Base-by-base conservation (phyloP, 306 rosid species). In the Astragalus membranaceus region DNA sequence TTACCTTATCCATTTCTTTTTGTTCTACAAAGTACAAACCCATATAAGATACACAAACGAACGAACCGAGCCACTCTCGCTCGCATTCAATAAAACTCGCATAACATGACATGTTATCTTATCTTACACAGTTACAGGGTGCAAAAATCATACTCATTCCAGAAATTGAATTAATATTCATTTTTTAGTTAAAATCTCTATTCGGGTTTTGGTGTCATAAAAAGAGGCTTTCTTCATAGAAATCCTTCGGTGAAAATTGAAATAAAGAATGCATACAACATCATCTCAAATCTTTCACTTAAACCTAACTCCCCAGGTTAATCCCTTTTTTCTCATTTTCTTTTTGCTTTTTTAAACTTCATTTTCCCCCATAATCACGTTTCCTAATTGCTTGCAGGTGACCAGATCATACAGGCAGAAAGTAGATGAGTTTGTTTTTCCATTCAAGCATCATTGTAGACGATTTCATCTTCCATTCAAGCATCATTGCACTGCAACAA, bases 271-370 rank as follows among this genome's bases (percentile, higher is more conserved):
- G 93, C 81, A 77, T 51, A 44, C 83, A 12, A 39, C 81, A 35
- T 77, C 81, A 30, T 77, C 82, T 67, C 80, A 80, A n/a, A 56
- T 72, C 76, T 64, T 64, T 75, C 59, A 79, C 68, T 52, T 76
- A 35, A 56, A 54, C 35, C 64, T 70, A 65, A 77, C 80, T 56
- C 85, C 86, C 15, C 78, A 79, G 91, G 97, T 88, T 68, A 30
- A 4, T 26, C 50, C 51, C 58, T 30, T 35, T 33, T 17, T 30
- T 20, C 16, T 42, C 8, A 6, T 5, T 39, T 39, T 32, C 54
- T 35, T 41, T 42, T 53, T 77, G 5, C 9, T 13, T 7, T 67
- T 69, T n/a, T 2, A 5, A 4, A 20, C 26, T 16, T 15, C 20
- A 10, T 10, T n/a, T 12, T 47, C 30, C 1, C 30, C 30, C 30